Conservation (phyloP, 495 filamentous ascomycete genomes). For the Pyronema omphalodes region DNA sequence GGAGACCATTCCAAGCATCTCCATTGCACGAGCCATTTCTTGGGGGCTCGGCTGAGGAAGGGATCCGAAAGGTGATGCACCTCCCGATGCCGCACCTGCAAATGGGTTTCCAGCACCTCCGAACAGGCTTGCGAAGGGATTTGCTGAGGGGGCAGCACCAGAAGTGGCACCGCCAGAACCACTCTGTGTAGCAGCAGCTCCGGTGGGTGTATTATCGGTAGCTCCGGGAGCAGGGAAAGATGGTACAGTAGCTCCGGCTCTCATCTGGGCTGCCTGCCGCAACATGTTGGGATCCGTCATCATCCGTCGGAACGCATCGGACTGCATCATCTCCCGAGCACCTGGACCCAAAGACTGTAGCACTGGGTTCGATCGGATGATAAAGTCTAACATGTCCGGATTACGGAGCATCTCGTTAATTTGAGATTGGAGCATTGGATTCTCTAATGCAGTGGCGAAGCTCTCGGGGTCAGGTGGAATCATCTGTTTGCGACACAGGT, state of each 20-base stretch:
- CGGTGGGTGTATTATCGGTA: constrained; percentile 46
- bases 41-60: too few species aligned
- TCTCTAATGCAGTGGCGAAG: constrained; percentile 66
- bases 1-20: background rate
- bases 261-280: constrained; percentile 59
- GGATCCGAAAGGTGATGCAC: background rate
- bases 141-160: constrained; percentile 26
- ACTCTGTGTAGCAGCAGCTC: constrained; percentile 8
- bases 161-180: constrained; percentile 13
- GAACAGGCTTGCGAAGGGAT: constrained; percentile 60
- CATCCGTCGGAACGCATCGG: constrained; percentile 76
- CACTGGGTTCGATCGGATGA: constrained; percentile 77
- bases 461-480: constrained; percentile 64
- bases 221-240: constrained; percentile 79
- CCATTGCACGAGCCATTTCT: too few species aligned
- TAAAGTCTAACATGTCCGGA: constrained; percentile 75
- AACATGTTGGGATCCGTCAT: constrained; percentile 83
- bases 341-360: constrained; percentile 66
- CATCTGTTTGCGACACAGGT: constrained; percentile 42
- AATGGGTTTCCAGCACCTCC: constrained; percentile 22
- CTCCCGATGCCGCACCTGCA: background rate
- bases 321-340: constrained; percentile 65
- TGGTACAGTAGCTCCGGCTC: constrained; percentile 33
- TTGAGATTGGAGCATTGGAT: constrained; percentile 61
- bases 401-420: constrained; percentile 93